Conservation (phyloP, 495 filamentous ascomycete species). For the Hypoxylon trugodes region DNA sequence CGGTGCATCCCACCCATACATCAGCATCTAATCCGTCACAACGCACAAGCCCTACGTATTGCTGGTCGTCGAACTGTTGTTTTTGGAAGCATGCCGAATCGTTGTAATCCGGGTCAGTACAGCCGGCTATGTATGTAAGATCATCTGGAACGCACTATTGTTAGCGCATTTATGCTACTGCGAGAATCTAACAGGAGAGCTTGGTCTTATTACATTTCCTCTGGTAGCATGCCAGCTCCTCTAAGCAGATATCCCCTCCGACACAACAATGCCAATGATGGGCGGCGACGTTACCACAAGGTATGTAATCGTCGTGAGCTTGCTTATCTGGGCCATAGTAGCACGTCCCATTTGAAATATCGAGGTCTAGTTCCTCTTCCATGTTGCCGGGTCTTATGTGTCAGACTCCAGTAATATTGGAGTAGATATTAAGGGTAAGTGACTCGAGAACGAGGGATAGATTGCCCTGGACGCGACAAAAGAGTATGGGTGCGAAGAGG, state of each 20-base stretch:
- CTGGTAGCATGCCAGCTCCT: conserved; percentile 33
- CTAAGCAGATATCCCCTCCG: conserved; percentile 38
- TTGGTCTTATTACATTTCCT: conserved; percentile 15
- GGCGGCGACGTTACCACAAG: conserved; percentile 48
- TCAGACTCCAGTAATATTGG: background rate
- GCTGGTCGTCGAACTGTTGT: conserved; percentile 21
- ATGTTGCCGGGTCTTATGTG: conserved; percentile 21
- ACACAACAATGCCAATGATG: conserved; percentile 36
- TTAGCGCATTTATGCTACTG: background rate
- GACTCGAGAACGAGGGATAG: background rate
- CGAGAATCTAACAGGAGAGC: background rate
- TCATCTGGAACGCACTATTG: conserved; percentile 15
- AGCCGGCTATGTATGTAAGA: conserved; percentile 44
- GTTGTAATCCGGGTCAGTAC: conserved; percentile 37
- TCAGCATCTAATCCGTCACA: conserved; percentile 34
- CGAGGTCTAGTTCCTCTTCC: background rate
- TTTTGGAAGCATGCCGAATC: conserved; percentile 41
- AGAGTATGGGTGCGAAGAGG: background rate
- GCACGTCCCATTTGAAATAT: conserved; percentile 52
- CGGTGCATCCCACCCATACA: conserved; percentile 33
- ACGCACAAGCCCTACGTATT: conserved; percentile 42
- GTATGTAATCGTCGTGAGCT: conserved; percentile 34
- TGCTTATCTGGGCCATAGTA: conserved; percentile 24
- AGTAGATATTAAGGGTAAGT: background rate
- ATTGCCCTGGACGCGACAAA: background rate